phyloP scores from a whole-genome alignment of 345 rosid genomes.

The Eucalyptus melliodora region DNA sequence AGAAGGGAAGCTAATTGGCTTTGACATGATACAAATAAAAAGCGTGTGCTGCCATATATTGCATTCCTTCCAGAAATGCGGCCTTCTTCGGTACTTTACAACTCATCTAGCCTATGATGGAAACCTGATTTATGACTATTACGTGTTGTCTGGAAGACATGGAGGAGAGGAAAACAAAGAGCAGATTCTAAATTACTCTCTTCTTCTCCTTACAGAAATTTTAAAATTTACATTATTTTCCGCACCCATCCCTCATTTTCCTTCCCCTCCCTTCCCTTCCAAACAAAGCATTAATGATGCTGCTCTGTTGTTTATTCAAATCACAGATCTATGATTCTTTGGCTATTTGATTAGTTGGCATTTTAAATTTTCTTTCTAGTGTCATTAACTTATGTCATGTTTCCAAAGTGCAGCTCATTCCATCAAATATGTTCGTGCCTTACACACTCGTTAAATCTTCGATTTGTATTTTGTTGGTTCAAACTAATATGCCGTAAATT shows the following conservation, averaged over 20 bases:
- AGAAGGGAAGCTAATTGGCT: background rate
- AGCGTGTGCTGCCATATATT: background rate
- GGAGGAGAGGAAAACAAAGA: background rate
- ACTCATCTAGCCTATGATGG: background rate
- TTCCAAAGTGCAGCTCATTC: background rate
- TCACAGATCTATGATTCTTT: background rate
- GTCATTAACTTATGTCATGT: background rate
- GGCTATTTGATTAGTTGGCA: background rate
- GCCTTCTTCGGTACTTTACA: background rate
- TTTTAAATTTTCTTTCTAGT: background rate
- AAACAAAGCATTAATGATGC: background rate
- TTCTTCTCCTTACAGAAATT: background rate
- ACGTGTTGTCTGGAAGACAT: background rate
- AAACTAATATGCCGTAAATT: background rate
- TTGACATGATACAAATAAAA: background rate
- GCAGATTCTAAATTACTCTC: background rate
- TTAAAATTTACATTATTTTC: background rate
- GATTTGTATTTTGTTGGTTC: background rate
- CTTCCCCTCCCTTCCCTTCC: background rate
- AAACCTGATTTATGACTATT: background rate
- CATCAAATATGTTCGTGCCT: background rate
- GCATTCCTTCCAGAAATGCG: background rate
- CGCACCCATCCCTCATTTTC: background rate
- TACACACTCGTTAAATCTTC: background rate
- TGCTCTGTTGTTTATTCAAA: background rate